Conservation (phyloP, 306 rosid genomes). For the Notholithocarpus densiflorus region DNA sequence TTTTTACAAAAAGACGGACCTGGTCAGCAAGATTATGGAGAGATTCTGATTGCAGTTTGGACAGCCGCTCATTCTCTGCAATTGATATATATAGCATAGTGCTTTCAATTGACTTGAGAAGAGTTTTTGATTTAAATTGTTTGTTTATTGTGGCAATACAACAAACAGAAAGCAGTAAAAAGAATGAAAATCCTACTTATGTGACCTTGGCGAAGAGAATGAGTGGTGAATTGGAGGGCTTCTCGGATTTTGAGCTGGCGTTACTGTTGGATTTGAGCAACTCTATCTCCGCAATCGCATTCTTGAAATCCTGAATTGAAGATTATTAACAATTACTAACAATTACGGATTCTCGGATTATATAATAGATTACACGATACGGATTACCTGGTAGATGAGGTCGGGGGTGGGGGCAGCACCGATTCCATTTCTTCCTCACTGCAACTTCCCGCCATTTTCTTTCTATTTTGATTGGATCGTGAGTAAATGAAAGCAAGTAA, state of each 20-base stretch:
- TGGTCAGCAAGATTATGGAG: constrained; percentile 54
- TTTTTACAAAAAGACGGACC: constrained; percentile 15
- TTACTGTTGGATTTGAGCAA: constrained; percentile 35
- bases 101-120: not conserved
- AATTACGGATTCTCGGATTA: too few species aligned
- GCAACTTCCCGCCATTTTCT: constrained; percentile 62
- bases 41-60: constrained; percentile 46
- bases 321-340: not conserved
- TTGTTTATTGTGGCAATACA: not conserved
- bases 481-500: too few species aligned
- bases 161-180: not conserved
- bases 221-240: constrained; percentile 50
- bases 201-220: constrained; percentile 7
- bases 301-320: constrained; percentile 50
- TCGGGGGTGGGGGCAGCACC: constrained; percentile 40
- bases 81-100: not conserved
- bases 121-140: too few species aligned
- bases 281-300: constrained; percentile 44
- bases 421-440: constrained; percentile 52
- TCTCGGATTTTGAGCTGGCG: constrained; percentile 48
- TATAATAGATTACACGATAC: not conserved
- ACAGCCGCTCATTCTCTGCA: constrained; percentile 60
- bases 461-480: too few species aligned
- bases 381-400: constrained; percentile 52
- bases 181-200: constrained; percentile 35